Evolutionary conservation across 768 basidiomycete species (phyloP).

Genomic region (Mycena vitilis): DNA sequence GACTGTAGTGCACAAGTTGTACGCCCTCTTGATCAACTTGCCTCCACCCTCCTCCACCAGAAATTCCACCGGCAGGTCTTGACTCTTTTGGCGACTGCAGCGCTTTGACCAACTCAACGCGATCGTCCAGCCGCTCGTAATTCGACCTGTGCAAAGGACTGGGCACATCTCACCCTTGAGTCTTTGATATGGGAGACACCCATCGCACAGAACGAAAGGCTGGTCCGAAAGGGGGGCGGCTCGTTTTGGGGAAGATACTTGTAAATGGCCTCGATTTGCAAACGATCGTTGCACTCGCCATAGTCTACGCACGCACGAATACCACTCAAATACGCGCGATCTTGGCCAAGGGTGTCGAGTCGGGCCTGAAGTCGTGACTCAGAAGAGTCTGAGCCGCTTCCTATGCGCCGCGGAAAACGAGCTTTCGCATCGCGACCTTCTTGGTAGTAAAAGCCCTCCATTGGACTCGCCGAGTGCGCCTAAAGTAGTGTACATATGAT

Average conservation of each 20-base stretch:
- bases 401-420: slow-evolving; percentile 73
- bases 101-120: slow-evolving; percentile 60
- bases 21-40: slow-evolving; percentile 65
- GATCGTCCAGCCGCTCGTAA: slow-evolving; percentile 56
- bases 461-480: too few relatives aligned
- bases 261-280: slow-evolving; percentile 60
- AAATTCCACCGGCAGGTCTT: slow-evolving; percentile 56
- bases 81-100: slow-evolving; percentile 59
- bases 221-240: slow-evolving; percentile 59
- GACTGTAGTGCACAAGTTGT: slow-evolving; percentile 57
- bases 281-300: slow-evolving; percentile 71
- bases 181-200: slow-evolving; percentile 67
- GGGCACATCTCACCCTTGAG: slow-evolving; percentile 64
- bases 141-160: slow-evolving; percentile 67
- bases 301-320: slow-evolving; percentile 63
- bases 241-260: slow-evolving; percentile 69
- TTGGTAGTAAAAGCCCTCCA: too few relatives aligned
- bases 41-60: slow-evolving; percentile 55
- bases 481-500: too few relatives aligned
- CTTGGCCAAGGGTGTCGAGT: slow-evolving; percentile 52
- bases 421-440: slow-evolving; percentile 66
- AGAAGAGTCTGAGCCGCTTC: slow-evolving; percentile 62
- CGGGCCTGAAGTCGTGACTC: slow-evolving; percentile 46
- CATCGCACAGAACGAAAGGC: slow-evolving; percentile 49
- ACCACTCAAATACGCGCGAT: slow-evolving; percentile 59